Base-by-base conservation (phyloP, 495 filamentous ascomycete genomes). In the Cudoniella acicularis region DNA sequence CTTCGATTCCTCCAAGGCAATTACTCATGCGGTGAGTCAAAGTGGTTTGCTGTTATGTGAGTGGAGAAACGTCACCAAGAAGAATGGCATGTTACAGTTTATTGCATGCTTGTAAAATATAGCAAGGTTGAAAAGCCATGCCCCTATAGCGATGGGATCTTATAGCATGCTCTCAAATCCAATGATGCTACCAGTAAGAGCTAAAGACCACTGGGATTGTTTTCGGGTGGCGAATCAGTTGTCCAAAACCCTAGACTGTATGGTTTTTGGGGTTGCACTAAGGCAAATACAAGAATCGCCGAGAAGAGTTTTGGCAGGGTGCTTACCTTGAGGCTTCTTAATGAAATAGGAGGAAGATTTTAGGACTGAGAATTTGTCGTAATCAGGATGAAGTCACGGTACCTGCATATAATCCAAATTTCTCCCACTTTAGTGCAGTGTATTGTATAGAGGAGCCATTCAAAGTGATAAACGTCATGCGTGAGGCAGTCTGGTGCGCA, bases 161-260 rank as follows among this genome's bases (percentile, higher is more conserved):
- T 18, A 60, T 30, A 63, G 64, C 59, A 54, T 52, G 17, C 20
- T 49, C 10, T 18, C 23, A 24, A 55, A 57, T 40, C 21, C 36
- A 59, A 54, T 48, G 45, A 47, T n/a, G 30, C 13, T 13, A 6
- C 20, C 21, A 50, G 8, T 24, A 13, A 54, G 49, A 60, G 52
- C 56, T 56, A 52, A 26, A 59, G 42, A 23, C 47, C 49, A 25
- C 56, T 53, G 30, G 60, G 60, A 50, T 60, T 41, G 51, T 43
- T 40, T 23, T 16, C 10, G 18, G 23, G 63, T 65, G 59, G 63
- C 63, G 59, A 65, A 65, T 65, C 54, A 40, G 46, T 54, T 30
- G 36, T 36, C 52, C 16, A 56, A 54, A 24, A 62, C 47, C 55
- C 63, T 49, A 49, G 56, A 48, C 42, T 4, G 21, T 3, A 18